These are phyloP conservation scores for Crithidia sp. DNA, from an alignment of 208 protist species.

Conservation along the genomic window DNA sequence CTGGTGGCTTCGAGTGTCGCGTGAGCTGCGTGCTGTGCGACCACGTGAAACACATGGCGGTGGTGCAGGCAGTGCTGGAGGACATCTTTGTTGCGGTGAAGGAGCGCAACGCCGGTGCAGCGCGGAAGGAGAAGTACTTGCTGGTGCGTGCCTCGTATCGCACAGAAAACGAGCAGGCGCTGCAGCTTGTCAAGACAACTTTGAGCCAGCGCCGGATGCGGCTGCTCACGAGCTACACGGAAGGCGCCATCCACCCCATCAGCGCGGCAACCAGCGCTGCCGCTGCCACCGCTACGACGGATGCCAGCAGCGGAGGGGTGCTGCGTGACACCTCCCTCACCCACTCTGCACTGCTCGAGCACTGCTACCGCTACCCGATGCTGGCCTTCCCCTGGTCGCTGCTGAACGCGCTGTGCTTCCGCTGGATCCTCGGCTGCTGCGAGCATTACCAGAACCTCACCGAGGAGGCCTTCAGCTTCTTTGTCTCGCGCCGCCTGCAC, in stretches of 20 bases:
- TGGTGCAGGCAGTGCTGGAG: conserved; percentile 24
- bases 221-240: conserved; percentile 43
- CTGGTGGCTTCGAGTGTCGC: conserved; percentile 74
- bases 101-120: conserved; percentile 21
- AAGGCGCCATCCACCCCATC: conserved; percentile 14
- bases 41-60: conserved; percentile 22
- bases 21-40: conserved; percentile 71
- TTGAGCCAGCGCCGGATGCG: conserved; percentile 41
- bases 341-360: neutral
- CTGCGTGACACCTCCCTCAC: neutral
- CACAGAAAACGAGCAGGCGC: conserved; percentile 39
- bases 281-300: neutral
- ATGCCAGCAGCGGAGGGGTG: neutral
- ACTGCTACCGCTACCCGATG: conserved; percentile 19
- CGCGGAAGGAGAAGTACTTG: conserved; percentile 30
- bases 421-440: conserved; percentile 56
- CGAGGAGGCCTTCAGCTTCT: conserved; percentile 58
- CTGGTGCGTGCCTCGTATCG: conserved; percentile 24
- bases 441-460: conserved; percentile 44
- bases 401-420: conserved; percentile 52
- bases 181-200: conserved; percentile 46
- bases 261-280: neutral
- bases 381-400: conserved; percentile 54
- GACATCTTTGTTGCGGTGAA: conserved; percentile 30
- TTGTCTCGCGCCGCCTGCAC: conserved; percentile 63